Evolutionary conservation across 495 filamentous ascomycete genomes (phyloP), one percentile per base, ranked within the genome.

Genomic region (Trichodelitschia bisporula): DNA sequence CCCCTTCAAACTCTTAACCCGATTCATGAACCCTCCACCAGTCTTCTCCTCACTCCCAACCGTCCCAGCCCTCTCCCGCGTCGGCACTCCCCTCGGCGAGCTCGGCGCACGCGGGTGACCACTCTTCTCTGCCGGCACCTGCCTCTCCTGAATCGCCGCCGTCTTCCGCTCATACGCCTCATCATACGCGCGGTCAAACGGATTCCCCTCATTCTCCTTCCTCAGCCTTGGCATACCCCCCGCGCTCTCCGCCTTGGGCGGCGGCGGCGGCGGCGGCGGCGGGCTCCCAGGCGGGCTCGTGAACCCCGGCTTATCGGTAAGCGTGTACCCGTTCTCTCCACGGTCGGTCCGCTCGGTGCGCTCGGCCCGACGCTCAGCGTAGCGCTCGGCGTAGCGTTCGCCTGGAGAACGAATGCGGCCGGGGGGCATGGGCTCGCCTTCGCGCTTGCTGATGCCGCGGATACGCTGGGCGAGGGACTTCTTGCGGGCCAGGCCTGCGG

Each of bases 1-100:
- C 3, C 72, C 71, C 56, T 80, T 77, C 50, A 91, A 54, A 51
- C 73, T 80, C 66, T 77, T 86, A 50, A 93, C 80, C 23, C 83
- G 64, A 37, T 66, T 82, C 35, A 93, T 48, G 38, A 93, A 76
- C 2, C 80, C 76, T 32, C 58, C 62, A 35, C 44, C 51, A 17
- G 51, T 43, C 42, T 58, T 65, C 21, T 44, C 41, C 36, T 57
- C 55, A 14, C 40, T 43, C 5, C 50, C 57, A 33, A 53, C 50
- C 15, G 50, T 47, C 23, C 39, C 52, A 18, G 36, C 40, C 39
- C 45, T 18, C 10, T 9, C 29, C 24, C 82, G 77, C n/a, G 64
- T 62, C 4, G 51, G 44, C 9, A 51, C 49, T 11, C 47, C 47
- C 28, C 56, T 54, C 19, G 76, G 69, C 40, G 65, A 76, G 42